These are phyloP conservation scores for Trametes cinnabarina DNA, from an alignment of 768 basidiomycete genomes.

Conservation along the genomic window DNA sequence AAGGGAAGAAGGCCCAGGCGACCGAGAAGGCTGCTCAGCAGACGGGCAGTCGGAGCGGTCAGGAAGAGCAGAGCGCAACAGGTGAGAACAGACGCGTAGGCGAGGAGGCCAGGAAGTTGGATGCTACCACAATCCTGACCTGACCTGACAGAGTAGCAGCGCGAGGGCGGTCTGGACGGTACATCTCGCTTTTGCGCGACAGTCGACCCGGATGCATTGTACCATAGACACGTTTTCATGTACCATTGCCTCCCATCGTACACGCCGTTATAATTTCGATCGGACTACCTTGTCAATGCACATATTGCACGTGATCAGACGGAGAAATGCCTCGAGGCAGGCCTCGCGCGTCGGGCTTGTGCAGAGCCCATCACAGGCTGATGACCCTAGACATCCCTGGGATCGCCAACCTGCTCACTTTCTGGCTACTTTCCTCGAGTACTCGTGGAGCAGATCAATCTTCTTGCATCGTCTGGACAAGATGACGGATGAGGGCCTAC, in stretches of 20 bases:
- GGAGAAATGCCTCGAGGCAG: slow-evolving; percentile 8
- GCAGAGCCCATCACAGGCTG: slow-evolving; percentile 5
- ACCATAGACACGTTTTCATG: not conserved
- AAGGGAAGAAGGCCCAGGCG: not conserved
- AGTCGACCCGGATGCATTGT: not conserved
- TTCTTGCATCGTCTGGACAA: no score
- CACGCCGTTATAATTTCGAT: not conserved
- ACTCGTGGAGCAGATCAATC: no score
- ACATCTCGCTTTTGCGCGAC: not conserved
- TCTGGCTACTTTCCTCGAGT: not conserved
- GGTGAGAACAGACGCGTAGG: not conserved
- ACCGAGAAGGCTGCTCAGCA: not conserved
- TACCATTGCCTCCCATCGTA: not conserved
- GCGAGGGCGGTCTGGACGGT: not conserved
- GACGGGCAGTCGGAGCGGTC: not conserved
- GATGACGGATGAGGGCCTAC: not conserved
- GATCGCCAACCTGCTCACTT: not conserved
- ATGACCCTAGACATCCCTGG: not conserved
- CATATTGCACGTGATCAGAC: not conserved
- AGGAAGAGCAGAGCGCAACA: not conserved
- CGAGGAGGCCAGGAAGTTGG: not conserved
- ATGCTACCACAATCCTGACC: not conserved
- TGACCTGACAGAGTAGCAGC: no score
- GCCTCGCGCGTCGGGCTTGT: slow-evolving; percentile 4
- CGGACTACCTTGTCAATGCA: not conserved